Evolutionary conservation across 2,329 filamentous ascomycete species (phyloP), one percentile per base, ranked within the genome.

Genomic region (Exophiala viscosa): DNA sequence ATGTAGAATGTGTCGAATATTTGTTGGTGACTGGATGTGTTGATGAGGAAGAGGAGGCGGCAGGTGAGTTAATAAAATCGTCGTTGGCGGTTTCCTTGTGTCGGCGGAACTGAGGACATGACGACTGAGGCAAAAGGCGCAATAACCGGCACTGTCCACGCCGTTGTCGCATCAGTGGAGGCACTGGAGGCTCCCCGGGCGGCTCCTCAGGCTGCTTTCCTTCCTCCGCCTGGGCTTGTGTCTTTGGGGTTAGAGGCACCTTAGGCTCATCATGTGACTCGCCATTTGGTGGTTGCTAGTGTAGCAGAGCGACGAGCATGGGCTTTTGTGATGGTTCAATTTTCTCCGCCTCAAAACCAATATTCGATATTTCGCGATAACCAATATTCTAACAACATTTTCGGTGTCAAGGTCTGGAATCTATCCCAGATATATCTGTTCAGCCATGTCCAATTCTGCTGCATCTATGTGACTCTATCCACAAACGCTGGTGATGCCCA

Each of bases 31-130:
- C 31, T 28, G 49, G 31, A 50, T 23, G 18, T 36, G 49, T 11
- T 31, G 47, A 42, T 14, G 28, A 43, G 20, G 51, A 34, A 43
- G 55, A 47, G 33, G 44, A 45, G 40, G 44, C 20, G 33, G 48
- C 31, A 23, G 48, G 40, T 42, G 40, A 5, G 18, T 42, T 23
- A 13, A 23, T 28, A 23, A 42, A 31, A 23, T 23, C 28, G 40
- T 42, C 40, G 40, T 28, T 42, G 18, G 20, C 20, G 18, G 17
- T 28, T 28, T 28, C 23, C 23, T 28, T 28, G 5, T 28, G 23
- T 28, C 17, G 40, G 28, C 20, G 15, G 9, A 6, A 23, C 6
- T 23, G 39, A 20, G 20, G 40, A 36, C 34, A 13, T 36, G 34
- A 42, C n/a, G 40, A 31, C 18, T 18, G 20, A 23, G 20, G n/a